These are phyloP conservation scores for Botrytis paeoniae DNA, from an alignment of 2,329 filamentous ascomycete species.

Conservation along the genomic window DNA sequence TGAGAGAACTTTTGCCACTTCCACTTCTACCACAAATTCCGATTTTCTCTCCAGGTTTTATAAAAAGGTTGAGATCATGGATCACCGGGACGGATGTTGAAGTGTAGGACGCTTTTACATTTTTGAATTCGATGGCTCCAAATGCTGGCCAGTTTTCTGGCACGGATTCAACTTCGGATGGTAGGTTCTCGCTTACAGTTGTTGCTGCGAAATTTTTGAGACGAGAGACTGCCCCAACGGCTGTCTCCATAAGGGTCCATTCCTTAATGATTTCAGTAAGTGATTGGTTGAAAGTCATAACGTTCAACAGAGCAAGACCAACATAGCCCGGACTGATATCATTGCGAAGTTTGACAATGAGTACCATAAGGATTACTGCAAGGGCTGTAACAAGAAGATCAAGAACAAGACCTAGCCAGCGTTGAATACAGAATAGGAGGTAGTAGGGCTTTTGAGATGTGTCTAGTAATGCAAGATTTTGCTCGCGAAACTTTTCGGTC, in stretches of 20 bases:
- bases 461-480: constrained; percentile 49
- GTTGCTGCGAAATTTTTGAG: constrained; percentile 24
- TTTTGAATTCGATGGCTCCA: constrained; percentile 38
- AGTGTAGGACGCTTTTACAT: constrained; percentile 36
- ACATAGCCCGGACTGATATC: constrained; percentile 33
- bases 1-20: constrained; percentile 45
- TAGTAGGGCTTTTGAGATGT: constrained; percentile 57
- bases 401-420: constrained; percentile 51
- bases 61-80: constrained; percentile 43
- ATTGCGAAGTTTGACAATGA: constrained; percentile 38
- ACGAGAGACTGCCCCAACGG: constrained; percentile 32
- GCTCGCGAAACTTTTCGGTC: constrained; percentile 28
- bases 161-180: constrained; percentile 20
- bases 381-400: constrained; percentile 32
- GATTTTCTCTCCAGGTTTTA: constrained; percentile 51
- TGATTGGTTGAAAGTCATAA: constrained; percentile 32
- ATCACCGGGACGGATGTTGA: constrained; percentile 26
- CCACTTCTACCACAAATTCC: constrained; percentile 47
- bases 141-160: constrained; percentile 29
- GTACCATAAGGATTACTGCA: constrained; percentile 37
- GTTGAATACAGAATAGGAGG: constrained; percentile 54
- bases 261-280: constrained; percentile 29
- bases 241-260: constrained; percentile 35
- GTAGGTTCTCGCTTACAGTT: constrained; percentile 27
- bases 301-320: constrained; percentile 36